Evolutionary conservation across 305 asterid genomes (phyloP).

Genomic region (Solanum hybrid): DNA sequence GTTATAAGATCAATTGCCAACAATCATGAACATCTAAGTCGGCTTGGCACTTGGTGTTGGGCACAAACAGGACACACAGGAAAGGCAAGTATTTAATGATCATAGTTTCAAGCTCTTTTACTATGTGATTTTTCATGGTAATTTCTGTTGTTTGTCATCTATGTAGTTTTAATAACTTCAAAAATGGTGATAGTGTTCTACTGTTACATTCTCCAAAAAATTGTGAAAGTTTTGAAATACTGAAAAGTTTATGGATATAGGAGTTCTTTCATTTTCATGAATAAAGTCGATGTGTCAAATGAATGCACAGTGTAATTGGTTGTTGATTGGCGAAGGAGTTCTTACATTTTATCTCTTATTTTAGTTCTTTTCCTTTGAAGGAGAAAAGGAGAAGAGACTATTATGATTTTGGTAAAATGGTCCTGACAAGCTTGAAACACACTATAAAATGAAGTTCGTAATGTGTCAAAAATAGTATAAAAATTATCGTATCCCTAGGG

Average conservation of each 20-base stretch:
- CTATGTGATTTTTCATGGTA: background rate
- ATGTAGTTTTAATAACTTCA: background rate
- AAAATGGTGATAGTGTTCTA: background rate
- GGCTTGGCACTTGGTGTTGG: constrained; percentile 86
- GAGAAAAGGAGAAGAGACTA: background rate
- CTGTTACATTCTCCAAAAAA: background rate
- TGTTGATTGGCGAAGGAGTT: background rate
- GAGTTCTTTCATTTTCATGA: background rate
- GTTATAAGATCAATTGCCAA: constrained; percentile 83
- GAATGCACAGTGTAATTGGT: background rate
- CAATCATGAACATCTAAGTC: constrained; percentile 75
- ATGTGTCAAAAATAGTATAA: background rate
- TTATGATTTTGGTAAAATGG: background rate
- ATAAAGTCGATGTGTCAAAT: background rate
- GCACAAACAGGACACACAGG: constrained; percentile 82
- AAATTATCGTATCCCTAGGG: background rate
- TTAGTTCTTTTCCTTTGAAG: background rate
- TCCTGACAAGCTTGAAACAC: background rate
- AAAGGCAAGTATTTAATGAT: constrained; percentile 50
- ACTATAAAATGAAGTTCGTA: background rate
- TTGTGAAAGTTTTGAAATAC: background rate
- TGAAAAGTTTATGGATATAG: background rate
- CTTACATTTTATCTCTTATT: background rate
- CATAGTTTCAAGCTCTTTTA: background rate
- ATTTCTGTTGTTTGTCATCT: background rate